Evolutionary conservation across 176 grass and related monocot species (phyloP).

Genomic region (Lolium rigidum): DNA sequence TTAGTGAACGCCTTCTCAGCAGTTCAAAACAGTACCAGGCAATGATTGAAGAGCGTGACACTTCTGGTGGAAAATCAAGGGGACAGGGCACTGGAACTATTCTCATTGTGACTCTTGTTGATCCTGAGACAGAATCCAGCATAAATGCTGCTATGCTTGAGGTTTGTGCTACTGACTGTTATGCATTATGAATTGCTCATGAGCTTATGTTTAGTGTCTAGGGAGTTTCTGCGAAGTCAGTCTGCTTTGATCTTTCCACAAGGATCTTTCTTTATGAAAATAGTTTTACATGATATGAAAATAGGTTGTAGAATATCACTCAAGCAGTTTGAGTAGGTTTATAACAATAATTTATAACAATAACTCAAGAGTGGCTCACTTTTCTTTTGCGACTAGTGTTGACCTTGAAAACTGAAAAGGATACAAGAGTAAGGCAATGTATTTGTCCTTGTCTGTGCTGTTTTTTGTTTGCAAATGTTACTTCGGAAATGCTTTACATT

Average conservation of each 20-base stretch:
- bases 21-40: conserved; percentile 80
- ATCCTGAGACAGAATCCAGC: conserved; percentile 72
- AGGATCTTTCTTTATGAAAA: background rate
- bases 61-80: conserved; percentile 79
- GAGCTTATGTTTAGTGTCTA: background rate
- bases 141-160: conserved; percentile 94
- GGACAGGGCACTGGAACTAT: conserved; percentile 85
- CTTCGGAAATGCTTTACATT: background rate
- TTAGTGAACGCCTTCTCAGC: conserved; percentile 75
- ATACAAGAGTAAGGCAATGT: background rate
- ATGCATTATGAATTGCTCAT: background rate
- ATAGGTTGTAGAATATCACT: background rate
- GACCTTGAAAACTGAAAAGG: background rate
- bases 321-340: background rate
- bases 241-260: background rate
- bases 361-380: background rate
- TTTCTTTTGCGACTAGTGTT: background rate
- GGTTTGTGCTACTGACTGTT: conserved; percentile 52
- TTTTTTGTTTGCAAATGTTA: background rate
- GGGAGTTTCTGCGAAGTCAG: conserved; percentile 25
- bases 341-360: background rate
- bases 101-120: conserved; percentile 80
- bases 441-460: background rate
- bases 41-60: conserved; percentile 92
- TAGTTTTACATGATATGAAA: conserved; percentile 2